Conservation (phyloP, 495 filamentous ascomycete genomes). For the Clavariopsis aquatica region DNA sequence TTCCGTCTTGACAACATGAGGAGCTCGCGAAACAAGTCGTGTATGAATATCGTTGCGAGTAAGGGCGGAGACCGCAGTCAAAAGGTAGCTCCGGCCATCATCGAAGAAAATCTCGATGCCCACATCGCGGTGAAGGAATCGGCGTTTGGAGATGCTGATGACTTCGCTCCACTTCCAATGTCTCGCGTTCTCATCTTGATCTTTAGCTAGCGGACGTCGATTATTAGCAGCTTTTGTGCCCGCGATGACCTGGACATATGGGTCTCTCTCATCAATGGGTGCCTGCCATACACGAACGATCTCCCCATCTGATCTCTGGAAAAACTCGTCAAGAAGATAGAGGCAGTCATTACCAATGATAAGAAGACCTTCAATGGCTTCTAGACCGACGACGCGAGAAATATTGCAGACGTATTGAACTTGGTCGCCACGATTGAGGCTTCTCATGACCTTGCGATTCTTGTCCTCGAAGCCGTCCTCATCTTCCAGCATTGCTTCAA, state of each 20-base stretch:
- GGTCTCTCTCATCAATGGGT: constrained; percentile 86
- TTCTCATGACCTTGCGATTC: constrained; percentile 95
- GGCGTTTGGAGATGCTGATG: constrained; percentile 93
- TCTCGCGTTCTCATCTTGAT: constrained; percentile 73
- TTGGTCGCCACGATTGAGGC: constrained; percentile 83
- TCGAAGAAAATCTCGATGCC: constrained; percentile 95
- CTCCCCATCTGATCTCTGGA: constrained; percentile 90
- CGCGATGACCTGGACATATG: constrained; percentile 90
- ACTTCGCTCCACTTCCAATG: constrained; percentile 94
- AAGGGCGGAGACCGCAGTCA: constrained; percentile 73
- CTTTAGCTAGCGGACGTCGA: constrained; percentile 58
- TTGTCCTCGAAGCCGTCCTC: constrained; percentile 92
- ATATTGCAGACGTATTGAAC: constrained; percentile 96
- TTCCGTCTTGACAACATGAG: constrained; percentile 64
- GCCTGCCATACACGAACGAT: constrained; percentile 96
- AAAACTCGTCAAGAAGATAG: constrained; percentile 93
- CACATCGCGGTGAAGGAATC: constrained; percentile 94
- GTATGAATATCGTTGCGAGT: constrained; percentile 77
- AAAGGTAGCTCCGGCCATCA: constrained; percentile 89
- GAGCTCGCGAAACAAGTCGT: constrained; percentile 72
- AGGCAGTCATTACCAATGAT: constrained; percentile 90
- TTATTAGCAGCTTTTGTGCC: constrained; percentile 52
- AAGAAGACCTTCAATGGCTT: constrained; percentile 86
- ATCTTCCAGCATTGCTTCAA: constrained; percentile 82
- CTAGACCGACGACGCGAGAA: constrained; percentile 87